Conservation (phyloP, 352 stramenopile species). For the Phytophthora sansomeana region DNA sequence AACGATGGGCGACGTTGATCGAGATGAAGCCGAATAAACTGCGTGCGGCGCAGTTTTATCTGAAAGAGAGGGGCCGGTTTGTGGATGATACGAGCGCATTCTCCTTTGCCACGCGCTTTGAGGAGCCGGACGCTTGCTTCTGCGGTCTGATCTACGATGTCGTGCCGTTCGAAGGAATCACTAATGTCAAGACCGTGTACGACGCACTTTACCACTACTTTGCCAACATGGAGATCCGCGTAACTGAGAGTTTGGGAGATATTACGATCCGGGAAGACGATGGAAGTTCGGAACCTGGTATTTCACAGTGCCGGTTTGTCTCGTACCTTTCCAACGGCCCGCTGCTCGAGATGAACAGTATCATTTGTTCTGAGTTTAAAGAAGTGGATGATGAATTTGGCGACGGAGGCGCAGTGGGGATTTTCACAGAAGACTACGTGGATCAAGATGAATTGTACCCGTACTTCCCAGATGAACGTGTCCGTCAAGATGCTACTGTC, state of each 20-base stretch:
- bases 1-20: conserved; percentile 31
- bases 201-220: conserved; percentile 50
- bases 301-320: conserved; percentile 52
- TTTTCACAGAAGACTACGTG: conserved; percentile 43
- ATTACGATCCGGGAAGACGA: conserved; percentile 64
- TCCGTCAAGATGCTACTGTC: conserved; percentile 41
- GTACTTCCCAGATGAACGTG: conserved; percentile 31
- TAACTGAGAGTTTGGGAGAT: conserved; percentile 53
- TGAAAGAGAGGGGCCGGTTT: conserved; percentile 32
- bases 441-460: conserved; percentile 50
- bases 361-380: conserved; percentile 43
- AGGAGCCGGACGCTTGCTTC: conserved; percentile 39
- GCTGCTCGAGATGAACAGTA: conserved; percentile 44
- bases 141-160: conserved; percentile 49
- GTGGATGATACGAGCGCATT: conserved; percentile 29
- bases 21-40: conserved; percentile 35
- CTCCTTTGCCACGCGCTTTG: conserved; percentile 37
- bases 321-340: conserved; percentile 36
- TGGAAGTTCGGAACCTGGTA: conserved; percentile 43
- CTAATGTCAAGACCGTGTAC: conserved; percentile 49
- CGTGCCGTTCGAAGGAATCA: conserved; percentile 41
- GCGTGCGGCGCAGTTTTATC: conserved; percentile 23
- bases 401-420: conserved; percentile 32
- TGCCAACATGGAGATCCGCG: conserved; percentile 55
- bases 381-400: conserved; percentile 29